Base-by-base conservation (phyloP, 148 eudicot species). In the Vaccinium myrtillus region DNA sequence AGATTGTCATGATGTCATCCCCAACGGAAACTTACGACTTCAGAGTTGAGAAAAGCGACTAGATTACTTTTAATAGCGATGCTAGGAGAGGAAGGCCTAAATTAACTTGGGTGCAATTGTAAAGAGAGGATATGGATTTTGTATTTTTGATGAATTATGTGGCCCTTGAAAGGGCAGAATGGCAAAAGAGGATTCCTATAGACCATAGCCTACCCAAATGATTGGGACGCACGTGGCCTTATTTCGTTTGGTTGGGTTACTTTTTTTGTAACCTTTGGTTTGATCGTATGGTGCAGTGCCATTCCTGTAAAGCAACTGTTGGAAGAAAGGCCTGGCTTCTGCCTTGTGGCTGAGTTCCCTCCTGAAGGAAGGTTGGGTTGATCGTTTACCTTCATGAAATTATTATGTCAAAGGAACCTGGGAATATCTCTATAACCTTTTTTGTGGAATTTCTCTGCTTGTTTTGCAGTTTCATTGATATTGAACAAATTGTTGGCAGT, bases 291-390 rank as follows among this genome's bases (percentile, higher is more conserved):
- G 6, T 87, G 86, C 91, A 91, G 94, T 67, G 83, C 78, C 63
- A 87, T 90, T 69, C 90, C 92, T 54, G 71, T 86, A 25, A 69
- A 88, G 71, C 90, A 87, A 83, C 77, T 92, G 75, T 77, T 80
- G 59, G 87, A 89, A 84, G 86, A 67, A 78, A 91, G 93, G 90
- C 92, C 95, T 18, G 83, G 88, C 59, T 75, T 92, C 76, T 25
- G 81, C 46, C 55, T 92, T 75, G 61, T 89, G 56, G 93, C 95
- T 58, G 95, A 92, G 76, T 92, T 92, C 70, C 95, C 92, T 85
- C 55, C 84, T 49, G 91, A 91, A 81, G 94, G 83, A 83, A 89
- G 91, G 94, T 87, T 63, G 51, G 88, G 11, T 78, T n/a, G 69
- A 27, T n/a, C 56, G 15, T 63, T 70, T 78, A 48, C 32, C 6